Conservation (phyloP, 352 stramenopile species). For the Achlya hypogyna region DNA sequence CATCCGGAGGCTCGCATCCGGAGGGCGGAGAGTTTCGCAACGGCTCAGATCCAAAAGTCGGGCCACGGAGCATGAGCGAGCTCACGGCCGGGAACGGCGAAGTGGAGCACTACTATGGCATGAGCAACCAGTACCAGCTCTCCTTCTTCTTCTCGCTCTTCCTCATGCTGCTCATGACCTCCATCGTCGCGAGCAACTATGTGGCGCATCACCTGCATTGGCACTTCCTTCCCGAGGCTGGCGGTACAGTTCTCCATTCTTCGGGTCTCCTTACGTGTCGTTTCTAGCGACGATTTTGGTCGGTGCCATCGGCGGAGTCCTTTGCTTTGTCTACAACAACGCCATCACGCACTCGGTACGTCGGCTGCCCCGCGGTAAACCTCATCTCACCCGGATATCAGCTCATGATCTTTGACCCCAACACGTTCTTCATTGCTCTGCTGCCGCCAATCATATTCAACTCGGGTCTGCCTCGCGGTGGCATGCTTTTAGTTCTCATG, state of each 20-base stretch:
- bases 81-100: conserved; percentile 18
- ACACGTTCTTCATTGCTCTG: conserved; percentile 74
- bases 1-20: neutral
- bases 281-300: conserved; percentile 24
- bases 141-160: conserved; percentile 71
- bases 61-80: conserved; percentile 13
- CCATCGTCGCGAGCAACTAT: conserved; percentile 75
- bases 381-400: neutral
- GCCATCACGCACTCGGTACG: conserved; percentile 27
- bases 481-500: neutral
- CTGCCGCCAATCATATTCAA: conserved; percentile 83
- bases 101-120: conserved; percentile 24
- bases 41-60: neutral
- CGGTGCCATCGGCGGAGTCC: conserved; percentile 22
- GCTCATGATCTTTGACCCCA: conserved; percentile 47
- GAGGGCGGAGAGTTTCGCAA: neutral
- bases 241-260: conserved; percentile 24
- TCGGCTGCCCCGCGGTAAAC: neutral
- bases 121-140: conserved; percentile 67
- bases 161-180: conserved; percentile 59
- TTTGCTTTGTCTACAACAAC: conserved; percentile 23
- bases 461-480: conserved; percentile 25
- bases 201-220: conserved; percentile 62
- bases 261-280: neutral
- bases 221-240: conserved; percentile 65